Percentiles rank a stretch among this genome's conserved stretches.
These are phyloP conservation scores for Pleomassaria siparia DNA, from an alignment of 2,329 filamentous ascomycete species.

Conservation along the genomic window DNA sequence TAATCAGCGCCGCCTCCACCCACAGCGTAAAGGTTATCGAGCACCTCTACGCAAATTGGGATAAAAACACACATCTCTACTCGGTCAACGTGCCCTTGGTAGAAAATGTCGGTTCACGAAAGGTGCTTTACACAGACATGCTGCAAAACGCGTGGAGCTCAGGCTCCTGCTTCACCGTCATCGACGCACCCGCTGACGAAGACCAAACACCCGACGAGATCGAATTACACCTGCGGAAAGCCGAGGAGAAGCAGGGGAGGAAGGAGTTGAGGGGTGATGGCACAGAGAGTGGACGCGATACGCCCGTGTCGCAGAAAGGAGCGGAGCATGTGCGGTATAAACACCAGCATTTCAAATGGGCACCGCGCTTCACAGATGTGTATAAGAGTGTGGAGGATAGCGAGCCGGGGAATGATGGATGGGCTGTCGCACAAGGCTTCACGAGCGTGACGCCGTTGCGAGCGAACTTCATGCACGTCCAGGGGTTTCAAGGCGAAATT, in stretches of 20 bases:
- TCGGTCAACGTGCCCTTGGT: conserved; percentile 87
- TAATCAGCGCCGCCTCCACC: conserved; percentile 75
- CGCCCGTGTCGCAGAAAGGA: conserved; percentile 20
- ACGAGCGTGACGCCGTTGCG: conserved; percentile 89
- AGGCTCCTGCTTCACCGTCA: conserved; percentile 84
- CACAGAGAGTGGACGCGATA: conserved; percentile 32
- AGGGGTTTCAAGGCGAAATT: conserved; percentile 34
- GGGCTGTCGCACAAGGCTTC: conserved; percentile 83
- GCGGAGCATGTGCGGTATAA: conserved; percentile 55
- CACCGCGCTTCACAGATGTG: conserved; percentile 82
- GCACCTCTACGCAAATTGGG: conserved; percentile 75
- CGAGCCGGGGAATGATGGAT: conserved; percentile 83
- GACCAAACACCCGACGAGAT: conserved; percentile 64
- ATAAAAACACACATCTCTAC: conserved; percentile 74
- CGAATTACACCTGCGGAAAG: conserved; percentile 73
- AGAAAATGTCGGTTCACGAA: conserved; percentile 69
- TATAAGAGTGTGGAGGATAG: conserved; percentile 82
- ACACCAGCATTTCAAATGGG: conserved; percentile 94
- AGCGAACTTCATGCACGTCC: conserved; percentile 82
- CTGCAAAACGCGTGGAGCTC: conserved; percentile 86
- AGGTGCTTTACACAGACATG: conserved; percentile 81
- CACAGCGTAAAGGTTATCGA: conserved; percentile 78
- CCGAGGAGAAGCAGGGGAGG: conserved; percentile 54
- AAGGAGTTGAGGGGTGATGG: conserved; percentile 32
- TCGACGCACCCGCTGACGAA: conserved; percentile 64